Percentiles rank a stretch among this genome's conserved stretches.
Evolutionary conservation across 2,329 filamentous ascomycete genomes (phyloP).

Genomic region (Neonectria sp.): DNA sequence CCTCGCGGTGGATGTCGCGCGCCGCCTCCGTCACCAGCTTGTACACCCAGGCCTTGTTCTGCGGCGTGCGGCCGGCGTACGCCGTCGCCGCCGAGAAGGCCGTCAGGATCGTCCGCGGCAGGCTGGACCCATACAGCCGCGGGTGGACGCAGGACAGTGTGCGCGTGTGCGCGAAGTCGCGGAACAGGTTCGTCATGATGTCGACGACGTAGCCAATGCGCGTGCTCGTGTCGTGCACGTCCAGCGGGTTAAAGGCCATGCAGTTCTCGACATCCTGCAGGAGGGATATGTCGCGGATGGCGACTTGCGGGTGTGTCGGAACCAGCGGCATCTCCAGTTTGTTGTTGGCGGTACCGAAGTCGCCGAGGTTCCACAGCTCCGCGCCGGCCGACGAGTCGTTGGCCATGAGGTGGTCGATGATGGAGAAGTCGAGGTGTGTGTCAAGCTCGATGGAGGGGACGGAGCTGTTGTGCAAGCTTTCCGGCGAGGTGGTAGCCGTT

Average conservation of each 20-base stretch:
- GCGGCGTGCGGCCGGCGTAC: conserved; percentile 54
- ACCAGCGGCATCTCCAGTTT: conserved; percentile 53
- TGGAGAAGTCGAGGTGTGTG: conserved; percentile 53
- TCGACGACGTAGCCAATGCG: conserved; percentile 55
- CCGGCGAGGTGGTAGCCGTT: conserved; percentile 44
- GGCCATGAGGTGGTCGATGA: conserved; percentile 53
- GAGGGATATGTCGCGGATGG: conserved; percentile 51
- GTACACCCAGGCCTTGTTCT: conserved; percentile 58
- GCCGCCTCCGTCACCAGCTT: conserved; percentile 57
- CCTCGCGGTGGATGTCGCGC: conserved; percentile 54
- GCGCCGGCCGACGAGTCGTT: conserved; percentile 39
- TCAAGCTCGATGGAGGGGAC: conserved; percentile 45
- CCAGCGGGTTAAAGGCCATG: conserved; percentile 49
- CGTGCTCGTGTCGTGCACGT: conserved; percentile 55
- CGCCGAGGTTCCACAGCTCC: conserved; percentile 48
- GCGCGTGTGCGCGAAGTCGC: conserved; percentile 53
- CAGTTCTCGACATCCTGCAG: conserved; percentile 42
- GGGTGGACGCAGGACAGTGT: conserved; percentile 60
- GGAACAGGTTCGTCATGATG: conserved; percentile 51
- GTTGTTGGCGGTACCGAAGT: conserved; percentile 38
- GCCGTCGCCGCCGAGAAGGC: conserved; percentile 58
- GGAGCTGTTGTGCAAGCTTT: conserved; percentile 46
- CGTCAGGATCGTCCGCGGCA: conserved; percentile 58
- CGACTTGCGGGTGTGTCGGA: conserved; percentile 42
- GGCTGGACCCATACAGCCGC: conserved; percentile 57